phyloP scores from a whole-genome alignment of 495 filamentous ascomycete species.

The Chlorociboria aeruginascens region DNA sequence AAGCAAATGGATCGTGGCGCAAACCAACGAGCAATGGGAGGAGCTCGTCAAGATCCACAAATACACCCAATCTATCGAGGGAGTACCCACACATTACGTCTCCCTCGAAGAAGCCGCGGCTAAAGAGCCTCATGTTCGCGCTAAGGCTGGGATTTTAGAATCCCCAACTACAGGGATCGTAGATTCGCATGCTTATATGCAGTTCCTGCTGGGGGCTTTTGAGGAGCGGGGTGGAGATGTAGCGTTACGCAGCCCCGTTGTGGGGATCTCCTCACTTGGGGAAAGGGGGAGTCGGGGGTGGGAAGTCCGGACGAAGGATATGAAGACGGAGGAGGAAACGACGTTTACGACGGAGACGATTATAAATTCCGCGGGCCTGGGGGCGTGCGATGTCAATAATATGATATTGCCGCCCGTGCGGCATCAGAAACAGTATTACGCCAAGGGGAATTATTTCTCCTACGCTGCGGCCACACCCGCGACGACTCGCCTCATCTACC shows the following conservation, averaged over 20 bases:
- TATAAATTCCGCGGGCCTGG: conserved; percentile 78
- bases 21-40: conserved; percentile 55
- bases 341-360: conserved; percentile 61
- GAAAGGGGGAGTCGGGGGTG: conserved; percentile 41
- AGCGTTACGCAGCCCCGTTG: conserved; percentile 53
- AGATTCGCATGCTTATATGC: conserved; percentile 78
- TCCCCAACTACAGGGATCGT: conserved; percentile 80
- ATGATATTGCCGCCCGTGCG: conserved; percentile 53
- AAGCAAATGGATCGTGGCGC: conserved; percentile 94
- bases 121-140: conserved; percentile 62
- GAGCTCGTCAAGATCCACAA: conserved; percentile 53
- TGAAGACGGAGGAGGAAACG: conserved; percentile 31
- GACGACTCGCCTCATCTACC: conserved; percentile 73
- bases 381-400: conserved; percentile 67
- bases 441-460: conserved; percentile 93
- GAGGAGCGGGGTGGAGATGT: conserved; percentile 65
- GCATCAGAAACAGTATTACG: conserved; percentile 57
- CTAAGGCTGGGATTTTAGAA: conserved; percentile 62
- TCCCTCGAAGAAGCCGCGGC: conserved; percentile 41
- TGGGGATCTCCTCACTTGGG: conserved; percentile 45
- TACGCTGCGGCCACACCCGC: conserved; percentile 54
- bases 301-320: conserved; percentile 31
- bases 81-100: conserved; percentile 65
- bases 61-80: conserved; percentile 46
- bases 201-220: conserved; percentile 58